Percentiles rank a stretch among this genome's conserved stretches.
Conservation (phyloP, 495 filamentous ascomycete genomes). For the Aspergillus wentii region DNA sequence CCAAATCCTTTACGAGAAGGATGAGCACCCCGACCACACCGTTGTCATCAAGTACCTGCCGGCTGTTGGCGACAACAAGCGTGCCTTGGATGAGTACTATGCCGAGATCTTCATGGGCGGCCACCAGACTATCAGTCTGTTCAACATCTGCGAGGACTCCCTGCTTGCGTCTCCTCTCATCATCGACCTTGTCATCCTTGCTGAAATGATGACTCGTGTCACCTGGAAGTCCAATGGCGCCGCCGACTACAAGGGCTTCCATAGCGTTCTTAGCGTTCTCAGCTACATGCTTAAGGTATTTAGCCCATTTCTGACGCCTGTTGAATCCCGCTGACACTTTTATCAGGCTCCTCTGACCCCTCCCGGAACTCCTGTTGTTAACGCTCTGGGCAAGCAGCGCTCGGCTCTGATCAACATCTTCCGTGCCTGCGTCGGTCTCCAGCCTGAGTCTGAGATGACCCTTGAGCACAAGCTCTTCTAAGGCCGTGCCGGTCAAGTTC, state of each 20-base stretch:
- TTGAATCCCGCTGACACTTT: too few species aligned
- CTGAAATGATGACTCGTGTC: slow-evolving; percentile 98
- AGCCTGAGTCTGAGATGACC: slow-evolving; percentile 99
- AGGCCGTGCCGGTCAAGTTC: too few species aligned
- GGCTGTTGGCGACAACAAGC: slow-evolving; percentile 98
- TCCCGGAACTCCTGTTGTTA: slow-evolving; percentile 92
- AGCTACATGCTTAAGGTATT: slow-evolving; percentile 99
- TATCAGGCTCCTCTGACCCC: slow-evolving; percentile 93
- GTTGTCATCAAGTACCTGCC: slow-evolving; percentile 99
- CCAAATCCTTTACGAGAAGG: slow-evolving; percentile 78
- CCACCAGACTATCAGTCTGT: slow-evolving; percentile 96
- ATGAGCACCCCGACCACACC: slow-evolving; percentile 84
- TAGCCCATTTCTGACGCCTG: too few species aligned
- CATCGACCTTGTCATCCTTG: slow-evolving; percentile 87
- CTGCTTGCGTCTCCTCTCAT: slow-evolving; percentile 95
- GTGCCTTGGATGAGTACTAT: slow-evolving; percentile 97
- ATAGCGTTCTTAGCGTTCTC: slow-evolving; percentile 94
- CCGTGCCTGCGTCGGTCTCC: slow-evolving; percentile 93
- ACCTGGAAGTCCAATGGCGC: slow-evolving; percentile 70
- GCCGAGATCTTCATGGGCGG: slow-evolving; percentile 99
- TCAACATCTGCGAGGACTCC: slow-evolving; percentile 99
- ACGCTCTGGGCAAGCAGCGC: slow-evolving; percentile 94
- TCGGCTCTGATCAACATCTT: slow-evolving; percentile 96
- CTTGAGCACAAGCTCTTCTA: slow-evolving; percentile 97
- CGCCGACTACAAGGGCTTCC: slow-evolving; percentile 85